Base-by-base conservation (phyloP, 768 basidiomycete genomes). In the Mycena indigotica region DNA sequence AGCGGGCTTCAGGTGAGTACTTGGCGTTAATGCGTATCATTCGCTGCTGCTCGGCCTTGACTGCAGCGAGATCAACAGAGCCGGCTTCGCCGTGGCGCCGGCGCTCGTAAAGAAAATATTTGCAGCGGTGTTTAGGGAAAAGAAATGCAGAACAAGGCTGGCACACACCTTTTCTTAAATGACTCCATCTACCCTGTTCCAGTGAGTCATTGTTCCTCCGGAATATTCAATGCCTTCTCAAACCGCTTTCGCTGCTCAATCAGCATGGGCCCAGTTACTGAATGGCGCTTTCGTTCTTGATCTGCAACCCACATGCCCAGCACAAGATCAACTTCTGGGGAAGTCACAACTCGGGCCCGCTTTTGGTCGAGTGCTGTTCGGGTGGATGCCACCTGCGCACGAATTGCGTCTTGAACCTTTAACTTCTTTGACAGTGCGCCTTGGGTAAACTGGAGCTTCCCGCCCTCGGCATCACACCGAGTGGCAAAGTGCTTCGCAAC, bases 291-390 rank as follows among this genome's bases (percentile, higher is more conserved):
- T 8, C 52, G 50, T 48, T 75, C 70, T 68, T 66, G 62, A 40
- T 71, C 38, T 35, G 65, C 55, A 17, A 70, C 55, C 75, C 75
- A 78, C 1, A 73, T 54, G 8, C 62, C 23, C 0, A 77, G 63
- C 0, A 71, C 72, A 5, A 28, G 21, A 28, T 75, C 74, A 3
- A 76, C 71, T 54, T 75, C 73, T 5, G 73, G 76, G 5, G 60
- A 23, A 24, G 70, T 74, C 3, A 76, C 73, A 45, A 74, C 55
- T 5, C 63, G 65, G 16, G 65, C 63, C 0, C 65, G 53, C 57
- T 76, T 75, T 30, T 58, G 55, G 0, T 70, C 73, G 12, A 74
- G 51, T 3, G 68, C 68, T 52, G 56, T 67, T 8, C 68, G 69
- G 38, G 66, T 58, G 2, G 35, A 21, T n/a, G 52, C 28, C 2